phyloP scores from a whole-genome alignment of 2,329 filamentous ascomycete species.

The Colletotrichum falcatum region DNA sequence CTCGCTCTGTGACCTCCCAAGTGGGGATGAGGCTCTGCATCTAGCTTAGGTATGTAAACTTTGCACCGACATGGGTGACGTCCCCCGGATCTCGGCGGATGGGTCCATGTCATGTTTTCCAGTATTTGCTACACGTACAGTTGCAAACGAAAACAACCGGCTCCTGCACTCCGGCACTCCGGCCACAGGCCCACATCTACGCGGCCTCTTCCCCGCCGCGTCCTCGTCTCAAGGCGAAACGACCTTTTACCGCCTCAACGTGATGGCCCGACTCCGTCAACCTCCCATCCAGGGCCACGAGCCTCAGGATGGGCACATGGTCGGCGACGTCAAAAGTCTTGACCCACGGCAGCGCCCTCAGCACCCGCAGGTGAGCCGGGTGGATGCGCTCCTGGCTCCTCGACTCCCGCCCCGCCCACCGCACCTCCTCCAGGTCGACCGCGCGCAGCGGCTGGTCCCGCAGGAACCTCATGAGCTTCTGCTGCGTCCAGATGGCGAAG shows the following conservation, averaged over 20 bases:
- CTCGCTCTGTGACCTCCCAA: background rate
- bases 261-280: background rate
- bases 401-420: background rate
- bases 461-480: slow-evolving; percentile 16
- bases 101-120: background rate
- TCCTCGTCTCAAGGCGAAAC: background rate
- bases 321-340: background rate
- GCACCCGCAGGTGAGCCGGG: slow-evolving; percentile 16
- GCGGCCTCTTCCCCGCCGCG: too few species aligned
- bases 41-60: too few species aligned
- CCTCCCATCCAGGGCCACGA: background rate
- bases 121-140: background rate
- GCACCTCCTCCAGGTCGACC: background rate
- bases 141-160: too few species aligned
- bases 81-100: background rate
- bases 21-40: background rate
- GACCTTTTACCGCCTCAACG: background rate
- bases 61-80: background rate
- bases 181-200: background rate
- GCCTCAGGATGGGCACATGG: slow-evolving; percentile 1
- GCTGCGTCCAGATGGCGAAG: slow-evolving; percentile 10
- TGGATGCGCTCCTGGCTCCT: background rate
- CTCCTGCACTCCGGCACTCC: too few species aligned
- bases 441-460: background rate
- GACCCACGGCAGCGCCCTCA: slow-evolving; percentile 18